phyloP scores from a whole-genome alignment of 805 yeast species.

The Lipomyces japonicus region DNA sequence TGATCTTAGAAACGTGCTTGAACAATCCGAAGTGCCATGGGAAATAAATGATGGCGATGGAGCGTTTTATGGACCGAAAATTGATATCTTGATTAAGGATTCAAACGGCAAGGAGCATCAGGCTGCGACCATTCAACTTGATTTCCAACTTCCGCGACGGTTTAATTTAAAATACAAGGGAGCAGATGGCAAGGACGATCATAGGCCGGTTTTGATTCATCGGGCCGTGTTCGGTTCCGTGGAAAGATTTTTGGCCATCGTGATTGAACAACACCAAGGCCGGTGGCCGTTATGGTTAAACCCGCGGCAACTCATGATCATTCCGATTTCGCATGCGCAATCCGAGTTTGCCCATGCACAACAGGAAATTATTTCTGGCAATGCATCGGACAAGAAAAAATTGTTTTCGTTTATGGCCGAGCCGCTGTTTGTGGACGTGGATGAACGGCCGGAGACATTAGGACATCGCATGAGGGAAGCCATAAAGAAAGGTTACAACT shows the following conservation, averaged over 20 bases:
- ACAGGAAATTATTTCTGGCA: slow-evolving; percentile 42
- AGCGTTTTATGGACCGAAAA: slow-evolving; percentile 95
- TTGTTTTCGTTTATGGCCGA: slow-evolving; percentile 47
- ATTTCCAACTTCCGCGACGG: slow-evolving; percentile 95
- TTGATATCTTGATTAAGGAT: slow-evolving; percentile 92
- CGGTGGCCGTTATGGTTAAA: slow-evolving; percentile 98
- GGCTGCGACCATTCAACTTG: slow-evolving; percentile 98
- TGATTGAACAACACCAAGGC: slow-evolving; percentile 86
- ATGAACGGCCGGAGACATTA: slow-evolving; percentile 69
- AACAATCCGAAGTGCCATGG: slow-evolving; percentile 86
- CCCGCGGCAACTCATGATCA: slow-evolving; percentile 81
- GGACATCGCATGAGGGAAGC: slow-evolving; percentile 81
- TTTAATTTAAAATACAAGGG: slow-evolving; percentile 85
- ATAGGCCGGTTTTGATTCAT: slow-evolving; percentile 89
- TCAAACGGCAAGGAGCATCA: slow-evolving; percentile 96
- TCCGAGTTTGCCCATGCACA: slow-evolving; percentile 54
- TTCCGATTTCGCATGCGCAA: slow-evolving; percentile 66
- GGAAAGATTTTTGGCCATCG: slow-evolving; percentile 85
- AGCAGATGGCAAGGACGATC: slow-evolving; percentile 43
- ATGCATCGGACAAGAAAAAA: slow-evolving; percentile 33
- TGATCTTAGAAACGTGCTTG: slow-evolving; percentile 76
- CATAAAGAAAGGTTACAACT: slow-evolving; percentile 66
- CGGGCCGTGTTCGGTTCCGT: slow-evolving; percentile 93
- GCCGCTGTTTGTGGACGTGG: slow-evolving; percentile 72
- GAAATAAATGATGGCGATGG: slow-evolving; percentile 96